Conservation (phyloP, 306 rosid genomes). For the Biancaea sappan region DNA sequence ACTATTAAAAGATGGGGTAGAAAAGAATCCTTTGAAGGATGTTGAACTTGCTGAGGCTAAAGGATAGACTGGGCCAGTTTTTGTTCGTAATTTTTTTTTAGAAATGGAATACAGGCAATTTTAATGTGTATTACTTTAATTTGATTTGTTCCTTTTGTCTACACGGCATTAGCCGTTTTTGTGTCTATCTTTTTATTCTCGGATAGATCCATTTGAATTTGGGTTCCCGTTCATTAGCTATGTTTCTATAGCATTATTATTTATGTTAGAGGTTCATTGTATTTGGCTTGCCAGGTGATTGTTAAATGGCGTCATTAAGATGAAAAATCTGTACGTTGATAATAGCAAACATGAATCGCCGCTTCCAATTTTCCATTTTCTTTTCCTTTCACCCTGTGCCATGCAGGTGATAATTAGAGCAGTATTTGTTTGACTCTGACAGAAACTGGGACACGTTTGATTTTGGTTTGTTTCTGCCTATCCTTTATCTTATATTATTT, state of each 20-base stretch:
- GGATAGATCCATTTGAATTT: conserved; percentile 37
- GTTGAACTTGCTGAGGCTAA: conserved; percentile 66
- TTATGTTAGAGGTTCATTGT: conserved; percentile 32
- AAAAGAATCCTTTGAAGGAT: conserved; percentile 49
- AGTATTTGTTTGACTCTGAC: not conserved
- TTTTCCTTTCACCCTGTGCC: not conserved
- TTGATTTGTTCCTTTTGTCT: conserved; percentile 39
- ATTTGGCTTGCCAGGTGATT: conserved; percentile 26
- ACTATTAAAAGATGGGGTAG: conserved; percentile 66
- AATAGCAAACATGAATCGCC: conserved; percentile 18
- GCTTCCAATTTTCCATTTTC: not conserved
- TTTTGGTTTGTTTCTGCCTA: too few relatives aligned
- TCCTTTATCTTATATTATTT: too few relatives aligned
- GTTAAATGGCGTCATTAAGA: conserved; percentile 18
- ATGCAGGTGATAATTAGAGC: not conserved
- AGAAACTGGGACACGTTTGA: too few relatives aligned
- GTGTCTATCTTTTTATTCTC: conserved; percentile 31
- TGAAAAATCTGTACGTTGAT: conserved; percentile 30
- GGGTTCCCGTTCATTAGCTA: conserved; percentile 21
- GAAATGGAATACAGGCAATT: conserved; percentile 29
- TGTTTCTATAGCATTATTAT: not conserved
- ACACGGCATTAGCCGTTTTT: conserved; percentile 30
- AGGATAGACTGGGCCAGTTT: conserved; percentile 40
- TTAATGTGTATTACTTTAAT: conserved; percentile 24
- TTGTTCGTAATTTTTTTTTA: conserved; percentile 31